Evolutionary conservation across 495 filamentous ascomycete species (phyloP).

Genomic region (Aspergillus indologenus): DNA sequence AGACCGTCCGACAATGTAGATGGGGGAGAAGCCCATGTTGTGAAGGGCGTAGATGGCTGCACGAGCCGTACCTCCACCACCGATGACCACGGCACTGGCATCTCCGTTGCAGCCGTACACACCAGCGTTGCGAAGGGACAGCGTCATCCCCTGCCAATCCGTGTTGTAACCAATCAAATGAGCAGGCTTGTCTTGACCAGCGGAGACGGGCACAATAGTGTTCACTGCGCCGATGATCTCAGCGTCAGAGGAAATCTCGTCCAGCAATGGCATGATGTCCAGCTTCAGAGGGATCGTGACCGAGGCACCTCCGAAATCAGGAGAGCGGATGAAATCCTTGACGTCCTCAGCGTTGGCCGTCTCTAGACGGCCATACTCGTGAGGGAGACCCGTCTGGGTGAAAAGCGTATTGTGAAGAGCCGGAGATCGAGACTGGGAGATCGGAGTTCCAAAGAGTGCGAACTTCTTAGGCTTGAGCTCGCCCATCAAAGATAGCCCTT

Average conservation of each 20-base stretch:
- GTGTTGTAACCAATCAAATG: conserved; percentile 84
- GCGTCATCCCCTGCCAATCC: conserved; percentile 91
- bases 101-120: conserved; percentile 43
- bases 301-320: conserved; percentile 85
- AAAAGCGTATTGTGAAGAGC: conserved; percentile 89
- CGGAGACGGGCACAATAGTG: conserved; percentile 67
- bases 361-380: conserved; percentile 79
- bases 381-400: conserved; percentile 72
- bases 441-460: conserved; percentile 83
- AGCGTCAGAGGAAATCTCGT: conserved; percentile 75
- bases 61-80: conserved; percentile 86
- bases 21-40: conserved; percentile 74
- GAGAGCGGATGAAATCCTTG: conserved; percentile 60
- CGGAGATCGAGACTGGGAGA: conserved; percentile 76
- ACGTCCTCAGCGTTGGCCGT: conserved; percentile 66
- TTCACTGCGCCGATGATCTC: conserved; percentile 89
- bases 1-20: conserved; percentile 85
- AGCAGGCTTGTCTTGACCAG: conserved; percentile 34
- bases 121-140: conserved; percentile 72
- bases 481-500: conserved; percentile 72
- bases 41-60: conserved; percentile 89
- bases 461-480: conserved; percentile 74
- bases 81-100: conserved; percentile 62
- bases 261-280: conserved; percentile 77
- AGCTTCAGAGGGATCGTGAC: conserved; percentile 96